These are phyloP conservation scores for Draba incana DNA, from an alignment of 345 rosid genomes.

Conservation along the genomic window DNA sequence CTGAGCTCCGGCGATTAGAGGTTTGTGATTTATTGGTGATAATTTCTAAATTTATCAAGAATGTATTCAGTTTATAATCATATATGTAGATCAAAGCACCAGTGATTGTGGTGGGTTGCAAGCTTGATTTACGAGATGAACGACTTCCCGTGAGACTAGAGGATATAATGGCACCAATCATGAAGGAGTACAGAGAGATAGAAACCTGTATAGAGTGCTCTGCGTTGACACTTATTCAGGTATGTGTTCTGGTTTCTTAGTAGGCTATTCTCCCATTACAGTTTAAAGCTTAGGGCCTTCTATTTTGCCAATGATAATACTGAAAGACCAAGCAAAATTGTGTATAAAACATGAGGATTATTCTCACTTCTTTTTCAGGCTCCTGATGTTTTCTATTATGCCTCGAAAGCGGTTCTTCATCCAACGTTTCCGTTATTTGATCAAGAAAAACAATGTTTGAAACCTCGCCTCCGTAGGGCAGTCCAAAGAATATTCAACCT, in stretches of 20 bases:
- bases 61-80: not conserved
- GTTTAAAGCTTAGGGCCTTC: not conserved
- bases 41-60: not conserved
- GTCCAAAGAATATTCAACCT: slow-evolving; percentile 74
- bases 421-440: slow-evolving; percentile 82
- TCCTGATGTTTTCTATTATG: slow-evolving; percentile 84
- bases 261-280: not conserved
- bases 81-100: slow-evolving; percentile 64
- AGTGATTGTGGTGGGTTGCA: slow-evolving; percentile 85
- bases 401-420: slow-evolving; percentile 82
- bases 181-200: slow-evolving; percentile 78
- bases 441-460: slow-evolving; percentile 69
- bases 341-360: not conserved
- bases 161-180: slow-evolving; percentile 75
- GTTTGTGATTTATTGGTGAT: slow-evolving; percentile 33
- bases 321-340: not conserved
- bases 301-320: not conserved
- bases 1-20: slow-evolving; percentile 75
- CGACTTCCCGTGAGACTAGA: slow-evolving; percentile 56
- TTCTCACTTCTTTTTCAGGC: slow-evolving; percentile 49
- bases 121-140: slow-evolving; percentile 76
- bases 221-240: slow-evolving; percentile 76
- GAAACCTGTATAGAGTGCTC: slow-evolving; percentile 91
- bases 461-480: slow-evolving; percentile 74
- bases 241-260: slow-evolving; percentile 18